phyloP scores from a whole-genome alignment of 1,284 basidiomycete genomes.

The Leccinum pachyderme region DNA sequence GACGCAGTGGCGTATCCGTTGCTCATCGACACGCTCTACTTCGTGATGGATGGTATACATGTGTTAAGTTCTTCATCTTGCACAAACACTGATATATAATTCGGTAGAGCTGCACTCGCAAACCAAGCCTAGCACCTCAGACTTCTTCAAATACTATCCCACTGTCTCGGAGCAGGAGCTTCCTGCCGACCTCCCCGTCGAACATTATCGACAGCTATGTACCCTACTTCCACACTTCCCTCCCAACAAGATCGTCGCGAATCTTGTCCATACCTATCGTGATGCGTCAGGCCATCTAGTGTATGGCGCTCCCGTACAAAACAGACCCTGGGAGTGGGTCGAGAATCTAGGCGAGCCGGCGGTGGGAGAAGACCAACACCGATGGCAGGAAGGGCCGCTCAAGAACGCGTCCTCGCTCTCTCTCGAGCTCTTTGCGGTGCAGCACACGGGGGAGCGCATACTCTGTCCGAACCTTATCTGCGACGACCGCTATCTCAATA shows the following conservation, averaged over 20 bases:
- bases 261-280: slow-evolving; percentile 57
- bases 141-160: slow-evolving; percentile 66
- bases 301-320: slow-evolving; percentile 53
- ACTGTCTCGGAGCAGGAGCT: slow-evolving; percentile 48
- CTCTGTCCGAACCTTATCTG: not conserved
- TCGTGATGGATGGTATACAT: slow-evolving; percentile 65
- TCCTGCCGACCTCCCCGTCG: slow-evolving; percentile 51
- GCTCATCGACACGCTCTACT: slow-evolving; percentile 70
- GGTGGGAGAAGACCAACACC: slow-evolving; percentile 18
- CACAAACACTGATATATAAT: not conserved
- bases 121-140: slow-evolving; percentile 44
- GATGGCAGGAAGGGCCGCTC: slow-evolving; percentile 41
- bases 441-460: slow-evolving; percentile 59
- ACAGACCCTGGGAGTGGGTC: slow-evolving; percentile 83
- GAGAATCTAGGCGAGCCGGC: slow-evolving; percentile 69
- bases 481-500: not conserved
- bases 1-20: slow-evolving; percentile 61
- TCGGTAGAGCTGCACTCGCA: slow-evolving; percentile 60
- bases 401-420: slow-evolving; percentile 72
- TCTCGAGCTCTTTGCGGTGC: slow-evolving; percentile 66
- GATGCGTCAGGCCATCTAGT: slow-evolving; percentile 45
- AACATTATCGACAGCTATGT: slow-evolving; percentile 54
- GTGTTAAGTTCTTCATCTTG: not conserved
- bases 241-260: slow-evolving; percentile 48
- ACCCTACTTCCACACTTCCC: slow-evolving; percentile 48